phyloP scores from a whole-genome alignment of 768 basidiomycete genomes.

The Auricularia auricula-judae region DNA sequence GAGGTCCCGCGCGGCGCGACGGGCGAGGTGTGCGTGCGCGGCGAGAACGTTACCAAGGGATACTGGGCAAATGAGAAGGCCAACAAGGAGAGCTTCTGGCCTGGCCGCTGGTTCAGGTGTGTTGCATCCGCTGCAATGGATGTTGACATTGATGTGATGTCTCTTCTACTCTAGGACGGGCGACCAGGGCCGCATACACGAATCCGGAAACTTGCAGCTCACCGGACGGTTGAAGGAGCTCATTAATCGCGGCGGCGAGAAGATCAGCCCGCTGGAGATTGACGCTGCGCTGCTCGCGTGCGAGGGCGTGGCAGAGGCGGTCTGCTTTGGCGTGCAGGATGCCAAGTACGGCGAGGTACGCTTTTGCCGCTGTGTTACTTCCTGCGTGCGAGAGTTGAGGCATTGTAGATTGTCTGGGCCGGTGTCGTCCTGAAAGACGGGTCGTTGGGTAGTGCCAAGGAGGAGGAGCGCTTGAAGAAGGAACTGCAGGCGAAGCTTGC shows the following conservation, averaged over 20 bases:
- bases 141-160: background rate
- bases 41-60: conserved; percentile 40
- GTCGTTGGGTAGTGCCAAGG: background rate
- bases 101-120: conserved; percentile 36
- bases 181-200: conserved; percentile 16
- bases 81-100: conserved; percentile 36
- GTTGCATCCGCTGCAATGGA: background rate
- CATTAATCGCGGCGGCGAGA: conserved; percentile 50
- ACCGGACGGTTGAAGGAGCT: conserved; percentile 52
- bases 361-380: background rate
- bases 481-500: conserved; percentile 11
- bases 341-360: conserved; percentile 14
- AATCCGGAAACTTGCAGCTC: conserved; percentile 36
- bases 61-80: conserved; percentile 37
- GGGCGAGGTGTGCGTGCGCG: conserved; percentile 45
- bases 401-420: conserved; percentile 12
- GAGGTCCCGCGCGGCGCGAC: conserved; percentile 29
- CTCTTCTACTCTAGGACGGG: conserved; percentile 11
- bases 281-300: conserved; percentile 37
- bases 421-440: conserved; percentile 12
- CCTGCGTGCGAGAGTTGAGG: background rate
- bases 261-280: conserved; percentile 49
- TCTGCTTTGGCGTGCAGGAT: conserved; percentile 15
- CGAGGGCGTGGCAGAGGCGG: conserved; percentile 9
- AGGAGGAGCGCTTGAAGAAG: conserved; percentile 9